Evolutionary conservation across 345 rosid species (phyloP).

Genomic region (Crucihimalaya himalaica): DNA sequence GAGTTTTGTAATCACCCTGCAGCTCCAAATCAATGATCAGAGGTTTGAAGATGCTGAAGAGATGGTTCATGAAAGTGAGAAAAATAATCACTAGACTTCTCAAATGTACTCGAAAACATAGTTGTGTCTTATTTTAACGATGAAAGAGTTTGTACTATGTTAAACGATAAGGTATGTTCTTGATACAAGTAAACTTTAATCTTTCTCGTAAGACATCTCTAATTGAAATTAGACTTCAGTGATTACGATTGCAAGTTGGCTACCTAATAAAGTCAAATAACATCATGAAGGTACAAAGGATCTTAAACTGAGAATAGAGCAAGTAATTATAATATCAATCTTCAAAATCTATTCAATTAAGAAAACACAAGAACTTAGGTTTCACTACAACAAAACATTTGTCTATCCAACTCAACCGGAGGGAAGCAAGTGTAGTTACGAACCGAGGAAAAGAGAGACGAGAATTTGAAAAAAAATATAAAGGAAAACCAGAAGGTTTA

Average conservation of each 20-base stretch:
- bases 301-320: neutral
- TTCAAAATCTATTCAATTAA: conserved; percentile 8
- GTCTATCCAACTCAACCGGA: neutral
- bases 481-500: neutral
- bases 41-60: conserved; percentile 97
- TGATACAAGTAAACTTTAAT: fast-evolving
- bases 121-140: neutral
- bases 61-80: conserved; percentile 55
- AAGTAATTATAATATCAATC: neutral
- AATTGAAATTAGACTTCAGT: neutral
- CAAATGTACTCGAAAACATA: neutral
- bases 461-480: neutral
- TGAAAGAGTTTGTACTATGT: neutral
- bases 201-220: neutral
- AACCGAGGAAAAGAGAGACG: neutral
- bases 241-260: no score
- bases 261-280: neutral
- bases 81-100: conserved; percentile 20
- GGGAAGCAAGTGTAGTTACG: neutral
- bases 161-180: neutral
- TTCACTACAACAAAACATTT: conserved; percentile 31
- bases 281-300: neutral
- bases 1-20: conserved; percentile 20
- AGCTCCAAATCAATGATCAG: conserved; percentile 84
- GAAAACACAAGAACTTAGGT: neutral